Evolutionary conservation across 148 eudicot genomes (phyloP), one percentile per base, ranked within the genome.

Genomic region (Camellia lanceoleosa): DNA sequence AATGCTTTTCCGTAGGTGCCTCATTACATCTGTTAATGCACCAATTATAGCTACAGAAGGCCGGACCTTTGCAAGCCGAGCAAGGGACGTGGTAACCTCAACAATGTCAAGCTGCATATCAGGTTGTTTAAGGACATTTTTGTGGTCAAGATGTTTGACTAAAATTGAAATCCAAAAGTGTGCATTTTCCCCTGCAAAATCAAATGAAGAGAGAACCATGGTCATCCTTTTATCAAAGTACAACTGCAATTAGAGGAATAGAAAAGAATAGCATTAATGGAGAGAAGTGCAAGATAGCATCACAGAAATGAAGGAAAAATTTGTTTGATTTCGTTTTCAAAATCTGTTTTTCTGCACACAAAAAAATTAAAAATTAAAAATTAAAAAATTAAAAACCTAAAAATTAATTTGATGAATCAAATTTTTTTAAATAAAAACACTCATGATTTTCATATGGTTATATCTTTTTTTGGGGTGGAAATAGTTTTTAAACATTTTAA

Each of bases 101-200:
- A 97, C 83, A 80, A 97, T 92, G 83, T 94, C 92, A 83, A 97
- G 84, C 85, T 91, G 99, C 92, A 92, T 92, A 68, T 91, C 88
- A 10, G 93, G 98, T 81, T 89, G 88, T 83, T 96, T 91, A 43
- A 92, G 90, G 59, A 91, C 94, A 88, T 90, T 94, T 78, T 94
- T 94, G 86, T 94, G 97, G 82, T 96, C 99, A 79, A 93, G 89
- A 89, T 97, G 99, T 87, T 97, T 97, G 82, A 97, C 80, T 86
- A 97, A 85, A 78, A 87, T 86, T 15, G 97, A 91, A 80, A 97
- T 77, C 84, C 94, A 82, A 80, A 94, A 82, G 85, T 97, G 94
- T 77, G 92, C 85, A 82, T 89, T 90, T 81, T 90, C 91, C 65
- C 99, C 99, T 94, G 92, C 78, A 70, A 85, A 80, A 83, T 59